Base-by-base conservation (phyloP, 208 protist genomes). In the Naegleria lovaniensis region DNA sequence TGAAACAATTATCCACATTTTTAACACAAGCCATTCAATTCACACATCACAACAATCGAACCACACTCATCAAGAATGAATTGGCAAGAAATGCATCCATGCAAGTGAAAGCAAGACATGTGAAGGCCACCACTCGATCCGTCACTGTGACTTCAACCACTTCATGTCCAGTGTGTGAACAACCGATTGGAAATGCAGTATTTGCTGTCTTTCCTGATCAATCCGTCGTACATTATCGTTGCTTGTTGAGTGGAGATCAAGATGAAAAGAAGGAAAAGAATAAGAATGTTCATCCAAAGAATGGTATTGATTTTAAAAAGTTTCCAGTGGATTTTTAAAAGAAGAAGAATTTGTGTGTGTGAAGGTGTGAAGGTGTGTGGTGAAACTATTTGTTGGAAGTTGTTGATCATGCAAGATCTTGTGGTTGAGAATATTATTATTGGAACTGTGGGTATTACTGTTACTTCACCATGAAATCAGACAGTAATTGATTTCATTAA, bases 181-280 rank as follows among this genome's bases (percentile, higher is more conserved):
- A 88, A 51, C 39, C 84, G 0, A 88, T 88, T 36, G 84, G 43
- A 13, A 58, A 88, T 38, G 39, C 84, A 38, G 84, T 88, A 2
- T 88, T 88, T 88, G 84, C 84, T 22, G 41, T 88, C 13, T 88
- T 88, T 38, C 84, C 84, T 39, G 84, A 88, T 38, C 11, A 48
- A 38, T 39, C 29, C 11, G 22, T 51, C 36, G 41, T 88, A 25
- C 84, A 88, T 55, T 88, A 88, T 38, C 13, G 84, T 3, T 88
- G 84, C 22, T 55, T 88, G 41, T 16, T 33, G 6, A 87, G 40
- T 48, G 25, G n/a, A n/a, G 4, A 51, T 16, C 2, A 22, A 88
- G 41, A 15, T 59, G 13, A 55, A 88, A 55, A 67, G 55, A 67
- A 67, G 41, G 84, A 88, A 48, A 88, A 58, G 41, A 19, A 43